These are phyloP conservation scores for Eimeria necatrix DNA, from an alignment of 169 alveolate genomes.

Conservation along the genomic window DNA sequence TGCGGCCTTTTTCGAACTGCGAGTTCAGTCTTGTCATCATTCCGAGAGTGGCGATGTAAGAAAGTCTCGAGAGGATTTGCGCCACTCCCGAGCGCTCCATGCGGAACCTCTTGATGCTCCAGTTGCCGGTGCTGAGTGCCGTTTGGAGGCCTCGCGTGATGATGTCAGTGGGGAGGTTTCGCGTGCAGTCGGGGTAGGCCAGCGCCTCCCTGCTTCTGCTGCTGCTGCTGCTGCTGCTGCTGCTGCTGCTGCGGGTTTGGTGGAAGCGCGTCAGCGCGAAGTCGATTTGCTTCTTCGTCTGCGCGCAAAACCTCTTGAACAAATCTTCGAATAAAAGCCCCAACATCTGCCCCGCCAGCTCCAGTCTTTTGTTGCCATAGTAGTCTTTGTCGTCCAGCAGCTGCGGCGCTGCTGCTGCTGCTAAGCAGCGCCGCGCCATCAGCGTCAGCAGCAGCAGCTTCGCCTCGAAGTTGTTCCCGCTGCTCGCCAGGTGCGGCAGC, in stretches of 20 bases:
- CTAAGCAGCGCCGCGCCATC: constrained; percentile 98
- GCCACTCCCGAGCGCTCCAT: constrained; percentile 99
- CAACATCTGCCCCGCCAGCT: constrained; percentile 99
- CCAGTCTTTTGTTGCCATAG: constrained; percentile 99
- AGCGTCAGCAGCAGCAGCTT: constrained; percentile 91
- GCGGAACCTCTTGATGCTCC: constrained; percentile 99
- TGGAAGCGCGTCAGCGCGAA: constrained; percentile 84
- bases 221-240: constrained; percentile 77
- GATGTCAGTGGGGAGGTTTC: constrained; percentile 94
- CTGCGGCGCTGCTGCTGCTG: constrained; percentile 95
- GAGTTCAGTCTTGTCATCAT: constrained; percentile 96
- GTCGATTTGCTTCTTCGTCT: constrained; percentile 86
- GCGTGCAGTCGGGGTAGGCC: constrained; percentile 93
- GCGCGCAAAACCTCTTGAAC: constrained; percentile 87
- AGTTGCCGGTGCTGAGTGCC: constrained; percentile 99
- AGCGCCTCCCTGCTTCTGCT: constrained; percentile 60
- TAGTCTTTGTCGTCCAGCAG: constrained; percentile 99
- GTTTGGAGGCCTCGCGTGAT: constrained; percentile 97
- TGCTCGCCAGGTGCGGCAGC: constrained; percentile 89
- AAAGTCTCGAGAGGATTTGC: constrained; percentile 97
- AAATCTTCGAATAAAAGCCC: constrained; percentile 98
- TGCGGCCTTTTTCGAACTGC: constrained; percentile 94
- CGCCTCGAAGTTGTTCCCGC: constrained; percentile 87
- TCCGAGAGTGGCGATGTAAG: constrained; percentile 98
- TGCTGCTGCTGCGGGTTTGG: constrained; percentile 80